A percentile compares a stretch with the other conserved stretches of the same genome.
Evolutionary conservation across 306 rosid species (phyloP).

Genomic region (Comarum palustre): DNA sequence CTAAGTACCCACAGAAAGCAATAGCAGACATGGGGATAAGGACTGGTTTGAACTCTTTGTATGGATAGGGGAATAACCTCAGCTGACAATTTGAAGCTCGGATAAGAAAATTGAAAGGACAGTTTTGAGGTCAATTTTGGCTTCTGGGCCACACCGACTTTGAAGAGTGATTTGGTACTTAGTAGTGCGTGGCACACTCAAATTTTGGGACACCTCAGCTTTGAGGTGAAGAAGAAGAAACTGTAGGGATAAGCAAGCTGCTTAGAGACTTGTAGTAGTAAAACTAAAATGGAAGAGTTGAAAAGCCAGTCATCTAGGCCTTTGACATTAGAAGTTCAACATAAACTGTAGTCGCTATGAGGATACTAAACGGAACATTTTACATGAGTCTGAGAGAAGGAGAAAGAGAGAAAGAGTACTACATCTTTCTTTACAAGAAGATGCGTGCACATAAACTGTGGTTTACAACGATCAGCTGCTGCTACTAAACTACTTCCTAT

Average conservation of each 20-base stretch:
- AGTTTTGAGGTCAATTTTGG: conserved; percentile 33
- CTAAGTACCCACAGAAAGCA: conserved; percentile 21
- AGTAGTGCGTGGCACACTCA: conserved; percentile 27
- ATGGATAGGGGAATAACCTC: conserved; percentile 18
- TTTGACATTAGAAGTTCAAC: conserved; percentile 19
- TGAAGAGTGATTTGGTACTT: conserved; percentile 29
- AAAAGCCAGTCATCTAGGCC: conserved; percentile 12
- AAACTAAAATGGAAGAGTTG: neutral
- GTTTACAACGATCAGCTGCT: conserved; percentile 3
- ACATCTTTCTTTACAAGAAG: conserved; percentile 26
- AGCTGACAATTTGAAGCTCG: conserved; percentile 21
- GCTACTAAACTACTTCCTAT: neutral
- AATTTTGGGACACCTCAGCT: conserved; percentile 6
- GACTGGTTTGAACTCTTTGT: conserved; percentile 17
- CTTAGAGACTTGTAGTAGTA: neutral
- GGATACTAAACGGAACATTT: conserved; percentile 26
- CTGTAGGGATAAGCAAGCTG: neutral
- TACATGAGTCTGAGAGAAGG: conserved; percentile 21
- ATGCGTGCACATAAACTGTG: conserved; percentile 26
- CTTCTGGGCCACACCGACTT: conserved; percentile 35
- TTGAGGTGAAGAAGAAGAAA: conserved; percentile 16
- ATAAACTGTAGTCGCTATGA: conserved; percentile 8
- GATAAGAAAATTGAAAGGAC: conserved; percentile 44
- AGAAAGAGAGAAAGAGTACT: conserved; percentile 11
- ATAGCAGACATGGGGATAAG: conserved; percentile 35